These are phyloP conservation scores for Capsicum pubescens DNA, from an alignment of 257 asterid species.

Conservation along the genomic window DNA sequence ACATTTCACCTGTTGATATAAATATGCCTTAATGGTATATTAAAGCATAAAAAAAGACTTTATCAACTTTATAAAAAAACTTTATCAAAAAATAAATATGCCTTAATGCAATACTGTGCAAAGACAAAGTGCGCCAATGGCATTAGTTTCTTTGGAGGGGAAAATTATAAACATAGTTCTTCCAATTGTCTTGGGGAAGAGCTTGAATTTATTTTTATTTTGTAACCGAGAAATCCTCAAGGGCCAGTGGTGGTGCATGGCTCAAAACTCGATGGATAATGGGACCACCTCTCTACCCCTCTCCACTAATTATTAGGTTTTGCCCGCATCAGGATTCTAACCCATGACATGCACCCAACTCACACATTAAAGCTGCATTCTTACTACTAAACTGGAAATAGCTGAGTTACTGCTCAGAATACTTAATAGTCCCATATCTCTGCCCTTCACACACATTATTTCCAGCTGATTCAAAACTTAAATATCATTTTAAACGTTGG, in stretches of 20 bases:
- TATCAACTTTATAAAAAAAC: too few relatives aligned
- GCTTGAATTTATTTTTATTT: neutral
- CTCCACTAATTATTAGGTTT: neutral
- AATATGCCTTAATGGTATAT: neutral
- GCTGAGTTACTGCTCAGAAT: neutral
- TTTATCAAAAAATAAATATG: neutral
- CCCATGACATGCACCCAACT: too few relatives aligned
- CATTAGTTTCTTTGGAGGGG: neutral
- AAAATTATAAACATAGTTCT: neutral
- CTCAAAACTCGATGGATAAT: neutral
- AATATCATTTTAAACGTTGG: conserved; percentile 7
- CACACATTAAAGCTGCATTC: neutral
- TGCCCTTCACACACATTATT: neutral
- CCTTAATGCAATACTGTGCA: neutral
- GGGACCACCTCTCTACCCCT: neutral
- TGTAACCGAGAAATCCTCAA: neutral
- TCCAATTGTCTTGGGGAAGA: neutral
- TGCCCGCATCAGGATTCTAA: neutral
- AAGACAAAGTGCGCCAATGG: neutral
- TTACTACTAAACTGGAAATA: neutral
- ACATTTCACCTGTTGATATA: neutral
- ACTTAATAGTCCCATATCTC: neutral
- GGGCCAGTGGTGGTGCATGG: neutral
- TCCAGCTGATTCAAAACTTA: neutral
- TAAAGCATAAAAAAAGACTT: too few relatives aligned